Evolutionary conservation across 2,329 filamentous ascomycete genomes (phyloP).

Genomic region (Pyrenochaeta sp.): DNA sequence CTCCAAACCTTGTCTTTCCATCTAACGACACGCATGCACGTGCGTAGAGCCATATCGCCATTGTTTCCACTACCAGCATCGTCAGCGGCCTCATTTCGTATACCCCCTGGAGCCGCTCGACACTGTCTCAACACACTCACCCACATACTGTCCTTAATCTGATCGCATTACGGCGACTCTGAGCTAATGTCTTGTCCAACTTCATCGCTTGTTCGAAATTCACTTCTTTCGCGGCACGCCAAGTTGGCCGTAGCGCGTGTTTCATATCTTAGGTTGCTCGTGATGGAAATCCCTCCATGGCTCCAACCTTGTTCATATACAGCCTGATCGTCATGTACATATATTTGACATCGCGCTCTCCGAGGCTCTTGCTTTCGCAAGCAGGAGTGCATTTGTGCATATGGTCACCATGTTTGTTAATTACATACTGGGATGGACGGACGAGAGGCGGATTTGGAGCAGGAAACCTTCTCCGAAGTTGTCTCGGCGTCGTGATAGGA

Average conservation of each 20-base stretch:
- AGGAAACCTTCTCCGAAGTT: constrained; percentile 11
- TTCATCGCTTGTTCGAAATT: constrained; percentile 8
- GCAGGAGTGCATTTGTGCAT: constrained; percentile 18
- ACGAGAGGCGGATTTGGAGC: neutral
- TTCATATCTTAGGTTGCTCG: constrained; percentile 22
- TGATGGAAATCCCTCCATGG: constrained; percentile 9
- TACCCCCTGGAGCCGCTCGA: constrained; percentile 25
- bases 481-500: constrained; percentile 4
- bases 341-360: constrained; percentile 6
- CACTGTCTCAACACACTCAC: constrained; percentile 12
- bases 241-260: constrained; percentile 20
- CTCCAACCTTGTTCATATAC: constrained; percentile 12
- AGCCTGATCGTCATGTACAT: constrained; percentile 22
- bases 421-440: constrained; percentile 12
- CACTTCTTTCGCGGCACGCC: constrained; percentile 21
- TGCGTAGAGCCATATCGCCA: constrained; percentile 28
- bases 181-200: constrained; percentile 32
- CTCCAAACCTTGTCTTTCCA: constrained; percentile 26
- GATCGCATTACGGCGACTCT: constrained; percentile 17
- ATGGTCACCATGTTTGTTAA: constrained; percentile 24
- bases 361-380: neutral
- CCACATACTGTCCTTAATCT: constrained; percentile 32
- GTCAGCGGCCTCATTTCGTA: constrained; percentile 25
- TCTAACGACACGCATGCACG: constrained; percentile 36
- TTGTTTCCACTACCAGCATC: constrained; percentile 13